Evolutionary conservation across 106 monocot genomes (phyloP).

Genomic region (Gastrodia elata): DNA sequence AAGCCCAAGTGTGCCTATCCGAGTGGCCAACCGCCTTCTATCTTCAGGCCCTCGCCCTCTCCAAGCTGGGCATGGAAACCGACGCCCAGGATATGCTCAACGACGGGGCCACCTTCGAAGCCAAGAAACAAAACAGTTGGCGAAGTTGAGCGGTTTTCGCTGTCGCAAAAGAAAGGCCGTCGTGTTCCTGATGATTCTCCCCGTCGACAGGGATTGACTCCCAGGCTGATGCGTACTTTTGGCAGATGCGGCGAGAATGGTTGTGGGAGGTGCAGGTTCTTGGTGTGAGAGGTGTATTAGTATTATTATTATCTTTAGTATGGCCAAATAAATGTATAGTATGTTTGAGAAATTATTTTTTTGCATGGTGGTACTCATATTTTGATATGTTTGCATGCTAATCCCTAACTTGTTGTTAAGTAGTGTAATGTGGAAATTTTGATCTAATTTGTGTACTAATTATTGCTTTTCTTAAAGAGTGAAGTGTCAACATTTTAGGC

Average conservation of each 20-base stretch:
- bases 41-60: conserved; percentile 92
- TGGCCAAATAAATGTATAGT: conserved; percentile 5
- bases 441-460: no score
- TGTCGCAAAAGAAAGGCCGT: not conserved
- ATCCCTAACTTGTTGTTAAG: no score
- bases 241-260: not conserved
- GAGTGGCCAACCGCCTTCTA: conserved; percentile 99
- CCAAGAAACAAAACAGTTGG: conserved; percentile 72
- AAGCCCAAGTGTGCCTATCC: conserved; percentile 91
- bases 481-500: no score
- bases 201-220: not conserved
- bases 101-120: conserved; percentile 89
- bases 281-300: not conserved
- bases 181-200: not conserved
- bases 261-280: not conserved
- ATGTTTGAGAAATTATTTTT: conserved; percentile 3
- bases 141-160: conserved; percentile 16
- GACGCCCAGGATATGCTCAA: conserved; percentile 98
- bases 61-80: conserved; percentile 94
- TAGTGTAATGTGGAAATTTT: no score
- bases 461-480: no score
- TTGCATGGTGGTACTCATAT: not conserved
- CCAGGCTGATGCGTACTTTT: not conserved
- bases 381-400: not conserved
- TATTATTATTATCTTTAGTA: no score